Base-by-base conservation (phyloP, 192 early-diverging fungal species). In the Chytriomyces hyalinus region DNA sequence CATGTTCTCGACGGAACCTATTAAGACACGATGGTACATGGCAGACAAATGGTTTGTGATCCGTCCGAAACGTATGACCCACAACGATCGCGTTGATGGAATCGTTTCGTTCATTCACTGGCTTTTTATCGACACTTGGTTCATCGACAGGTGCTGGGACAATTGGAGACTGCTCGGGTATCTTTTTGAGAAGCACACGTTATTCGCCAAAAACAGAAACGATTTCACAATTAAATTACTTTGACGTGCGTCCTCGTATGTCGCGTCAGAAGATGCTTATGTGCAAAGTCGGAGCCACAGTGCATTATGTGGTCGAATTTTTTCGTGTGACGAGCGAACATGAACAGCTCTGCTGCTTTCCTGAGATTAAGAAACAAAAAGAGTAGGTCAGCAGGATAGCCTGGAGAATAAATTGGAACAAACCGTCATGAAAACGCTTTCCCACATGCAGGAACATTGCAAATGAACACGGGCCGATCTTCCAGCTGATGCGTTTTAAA, bases 391-490 rank as follows among this genome's bases (percentile, higher is more conserved):
- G 43, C 15, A 59, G 43, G 20, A 26, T 26, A 26, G 24, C 24
- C 24, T 26, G 24, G 49, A 60, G 22, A 15, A 59, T 50, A 20
- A 17, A 84, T 53, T 28, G 76, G 68, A 51, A 13, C 74, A 71
- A 22, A 66, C 75, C 43, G 80, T 82, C 24, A 82, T 49, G 48
- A 85, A 86, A 85, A 86, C 9, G 81, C 77, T 65, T 81, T 63
- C n/a, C 78, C 57, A 44, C 87, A 88, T 9, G 70, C 84, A 0
- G 80, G 77, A 13, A 74, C 28, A 5, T 75, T 61, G 24, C 87
- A 88, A 1, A 70, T 43, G 50, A 79, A 80, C 24, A 81, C 57
- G 3, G 68, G 43, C 26, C 79, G 78, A 22, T 83, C 67, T 5
- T 82, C 80, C 15, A 82, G 70, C 13, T 84, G 82, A 11, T 59